Evolutionary conservation across 305 asterid species (phyloP).

Genomic region (Fraxinus angustifolia): DNA sequence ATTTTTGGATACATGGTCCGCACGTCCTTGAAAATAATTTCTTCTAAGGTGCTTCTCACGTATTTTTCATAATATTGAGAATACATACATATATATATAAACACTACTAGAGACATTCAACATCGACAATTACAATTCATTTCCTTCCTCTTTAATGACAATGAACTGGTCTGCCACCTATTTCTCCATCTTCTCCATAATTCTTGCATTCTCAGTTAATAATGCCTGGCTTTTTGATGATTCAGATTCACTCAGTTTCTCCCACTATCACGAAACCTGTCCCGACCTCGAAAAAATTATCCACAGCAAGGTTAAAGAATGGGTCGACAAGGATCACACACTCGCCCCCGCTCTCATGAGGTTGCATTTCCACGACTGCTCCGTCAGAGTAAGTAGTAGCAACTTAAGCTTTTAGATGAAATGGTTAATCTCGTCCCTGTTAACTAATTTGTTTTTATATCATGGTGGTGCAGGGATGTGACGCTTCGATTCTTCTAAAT

Average conservation of each 20-base stretch:
- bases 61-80: neutral
- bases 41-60: slow-evolving; percentile 9
- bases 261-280: slow-evolving; percentile 52
- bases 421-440: neutral
- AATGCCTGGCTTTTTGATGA: neutral
- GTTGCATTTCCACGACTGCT: slow-evolving; percentile 75
- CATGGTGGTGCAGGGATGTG: slow-evolving; percentile 59
- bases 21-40: slow-evolving; percentile 2
- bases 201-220: neutral
- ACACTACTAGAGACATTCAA: neutral
- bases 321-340: slow-evolving; percentile 60
- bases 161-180: neutral
- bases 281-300: slow-evolving; percentile 56
- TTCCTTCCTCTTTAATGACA: neutral
- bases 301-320: slow-evolving; percentile 36
- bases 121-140: neutral
- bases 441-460: neutral
- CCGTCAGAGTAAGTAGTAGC: slow-evolving; percentile 45
- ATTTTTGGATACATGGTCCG: neutral
- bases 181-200: neutral
- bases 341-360: slow-evolving; percentile 75
- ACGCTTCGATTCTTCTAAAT: slow-evolving; percentile 67
- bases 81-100: neutral
- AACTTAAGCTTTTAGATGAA: neutral
- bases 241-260: slow-evolving; percentile 35